Base-by-base conservation (phyloP, 805 yeast genomes). In the Torulaspora delbrueckii region DNA sequence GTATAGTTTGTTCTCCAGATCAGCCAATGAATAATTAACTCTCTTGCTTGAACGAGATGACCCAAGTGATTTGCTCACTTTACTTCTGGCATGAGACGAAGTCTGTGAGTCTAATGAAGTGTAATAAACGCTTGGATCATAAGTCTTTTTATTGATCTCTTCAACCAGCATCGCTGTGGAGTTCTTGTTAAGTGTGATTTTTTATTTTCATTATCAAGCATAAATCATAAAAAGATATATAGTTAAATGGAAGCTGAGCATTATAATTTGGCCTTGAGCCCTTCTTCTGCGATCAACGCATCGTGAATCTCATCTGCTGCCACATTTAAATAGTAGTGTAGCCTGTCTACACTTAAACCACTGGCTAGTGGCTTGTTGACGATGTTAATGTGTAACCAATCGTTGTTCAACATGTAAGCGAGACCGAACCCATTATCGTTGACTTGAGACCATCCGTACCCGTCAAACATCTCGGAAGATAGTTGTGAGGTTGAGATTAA, bases 391-490 rank as follows among this genome's bases (percentile, higher is more conserved):
- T 89, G 91, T 54, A 89, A 60, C 80, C 86, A 83, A 56, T 90
- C 84, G 48, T 79, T 78, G 73, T 86, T 89, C 60, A 91, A 75
- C 87, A 89, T 87, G 72, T 91, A 91, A 7, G 96, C 97, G 52
- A 87, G 75, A 6, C 98, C 99, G 59, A 86, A 82, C 7, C 99
- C 99, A 50, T 84, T 86, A 61, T 90, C 96, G 57, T 85, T 81
- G 40, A 93, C 98, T 66, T 95, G 96, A 14, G 96, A 79, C 87
- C 89, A 91, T 27, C 99, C 99, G 75, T 90, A 91, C 37, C 95
- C 90, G 64, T 88, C 88, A 69, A 88, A 86, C 66, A 73, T 74
- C 57, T 83, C 86, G 4, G 95, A 84, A 7, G 93, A 84, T 54
- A 91, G 74, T 68, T 91, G 98, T 1, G 96, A 88, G 2, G 96